Conservation (phyloP, 306 rosid genomes). For the Oxytropis ochrocephala region DNA sequence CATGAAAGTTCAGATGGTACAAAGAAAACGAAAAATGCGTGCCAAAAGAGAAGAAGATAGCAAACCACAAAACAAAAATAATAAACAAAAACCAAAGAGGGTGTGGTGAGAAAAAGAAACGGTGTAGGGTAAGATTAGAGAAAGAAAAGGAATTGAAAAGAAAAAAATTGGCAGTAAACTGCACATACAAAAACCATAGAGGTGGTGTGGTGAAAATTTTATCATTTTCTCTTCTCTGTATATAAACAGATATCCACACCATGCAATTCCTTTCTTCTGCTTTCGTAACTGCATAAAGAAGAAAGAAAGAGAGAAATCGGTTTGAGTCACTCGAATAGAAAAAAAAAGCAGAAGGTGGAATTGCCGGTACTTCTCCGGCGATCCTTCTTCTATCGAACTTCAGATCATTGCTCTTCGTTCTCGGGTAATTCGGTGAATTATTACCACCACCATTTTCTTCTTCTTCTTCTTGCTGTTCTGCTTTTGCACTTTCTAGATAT, state of each 20-base stretch:
- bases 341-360: neutral
- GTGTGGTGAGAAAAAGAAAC: no score
- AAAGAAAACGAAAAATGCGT: no score
- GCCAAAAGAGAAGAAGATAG: no score
- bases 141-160: no score
- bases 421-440: constrained; percentile 30
- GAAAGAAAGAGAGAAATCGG: neutral
- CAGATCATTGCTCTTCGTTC: constrained; percentile 28
- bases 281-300: constrained; percentile 15
- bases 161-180: no score
- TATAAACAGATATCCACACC: constrained; percentile 12
- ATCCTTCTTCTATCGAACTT: constrained; percentile 25
- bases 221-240: neutral
- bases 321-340: neutral
- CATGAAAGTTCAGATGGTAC: no score
- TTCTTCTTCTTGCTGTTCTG: neutral
- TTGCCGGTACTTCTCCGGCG: constrained; percentile 12
- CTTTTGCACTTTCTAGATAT: constrained; percentile 16
- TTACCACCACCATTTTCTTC: neutral
- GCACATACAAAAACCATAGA: no score
- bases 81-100: no score
- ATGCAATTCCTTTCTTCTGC: neutral
- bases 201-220: no score
- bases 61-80: no score
- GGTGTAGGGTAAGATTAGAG: no score